Base-by-base conservation (phyloP, 2,329 filamentous ascomycete genomes). In the Tolypocladium nubicola region DNA sequence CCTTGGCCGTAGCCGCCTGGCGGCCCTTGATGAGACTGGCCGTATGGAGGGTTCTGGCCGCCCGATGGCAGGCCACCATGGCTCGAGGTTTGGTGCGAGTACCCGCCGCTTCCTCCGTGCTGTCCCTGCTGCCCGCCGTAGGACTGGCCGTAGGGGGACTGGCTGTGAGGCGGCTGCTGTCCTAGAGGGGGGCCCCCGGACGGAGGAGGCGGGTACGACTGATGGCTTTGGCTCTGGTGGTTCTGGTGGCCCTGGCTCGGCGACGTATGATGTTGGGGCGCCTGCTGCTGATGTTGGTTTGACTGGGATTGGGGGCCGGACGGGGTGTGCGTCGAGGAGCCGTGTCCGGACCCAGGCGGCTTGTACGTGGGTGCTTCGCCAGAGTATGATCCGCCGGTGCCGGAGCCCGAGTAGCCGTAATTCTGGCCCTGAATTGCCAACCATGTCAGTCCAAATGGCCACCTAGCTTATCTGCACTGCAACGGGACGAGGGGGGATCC, bases 351-450 rank as follows among this genome's bases (percentile, higher is more conserved):
- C 19, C 69, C 66, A 13, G 70, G 66, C 11, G 73, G 71, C 21
- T 74, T 67, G 59, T 75, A 74, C 6, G 71, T 73, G 14, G 86
- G 86, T 43, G 85, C 82, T 57, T 81, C 76, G 57, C 84, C 86
- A 59, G 75, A 79, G 68, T 88, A 89, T 41, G 77, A 76, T 50
- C 80, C 79, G 60, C 77, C 68, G 49, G 79, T 74, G 49, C 78
- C 79, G 4, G 76, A 69, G 64, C 80, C 80, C 26, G 82, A 83
- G 68, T 87, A 87, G 38, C 84, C 86, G 66, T 81, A 89, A 65
- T 79, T 81, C 61, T 83, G 78, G 59, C 74, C 73, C 75, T 80
- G 61, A 35, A 38, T 16, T 5, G 10, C 13, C 38, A 23, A 23
- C 6, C 21, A 49, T 62, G 54, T 64, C 54, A 70, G 58, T 50